A percentile compares a stretch with the other conserved stretches of the same genome.
These are phyloP conservation scores for Gracilaria caudata DNA, from an alignment of 23 red algal genomes.

Conservation along the genomic window DNA sequence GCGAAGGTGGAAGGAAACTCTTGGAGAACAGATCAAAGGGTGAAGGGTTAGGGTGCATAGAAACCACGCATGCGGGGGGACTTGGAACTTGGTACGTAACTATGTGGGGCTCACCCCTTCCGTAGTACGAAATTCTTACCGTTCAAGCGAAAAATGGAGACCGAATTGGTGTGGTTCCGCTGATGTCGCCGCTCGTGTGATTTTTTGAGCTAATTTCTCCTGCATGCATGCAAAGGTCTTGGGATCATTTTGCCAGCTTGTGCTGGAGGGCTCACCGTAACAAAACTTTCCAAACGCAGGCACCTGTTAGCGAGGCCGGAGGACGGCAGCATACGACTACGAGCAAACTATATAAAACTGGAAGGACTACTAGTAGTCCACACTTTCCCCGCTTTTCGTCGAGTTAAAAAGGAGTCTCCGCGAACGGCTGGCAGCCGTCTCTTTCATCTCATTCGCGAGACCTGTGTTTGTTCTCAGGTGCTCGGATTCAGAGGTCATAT, in stretches of 20 bases:
- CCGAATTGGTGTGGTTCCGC: background rate
- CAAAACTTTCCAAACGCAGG: background rate
- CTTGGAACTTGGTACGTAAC: background rate
- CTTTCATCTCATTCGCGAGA: background rate
- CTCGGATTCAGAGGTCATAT: no score
- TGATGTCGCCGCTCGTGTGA: no score
- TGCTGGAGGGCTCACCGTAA: slow-evolving; percentile 3
- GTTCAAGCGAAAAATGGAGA: background rate
- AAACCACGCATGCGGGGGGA: background rate
- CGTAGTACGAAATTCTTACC: background rate
- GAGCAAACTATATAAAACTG: no score
- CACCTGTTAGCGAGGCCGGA: background rate
- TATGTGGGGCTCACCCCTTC: background rate
- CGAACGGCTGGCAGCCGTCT: background rate
- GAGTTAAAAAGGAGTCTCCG: background rate
- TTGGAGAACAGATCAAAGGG: slow-evolving; percentile 1
- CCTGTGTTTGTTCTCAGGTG: no score
- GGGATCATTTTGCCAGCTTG: background rate
- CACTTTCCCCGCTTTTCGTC: background rate
- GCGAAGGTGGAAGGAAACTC: slow-evolving; percentile 2
- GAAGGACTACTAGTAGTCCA: no score
- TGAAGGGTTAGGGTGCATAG: background rate
- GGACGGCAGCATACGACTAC: background rate
- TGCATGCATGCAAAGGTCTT: background rate
- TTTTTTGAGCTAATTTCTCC: background rate